Percentiles rank a stretch among this genome's conserved stretches.
These are phyloP conservation scores for Fusarium sp. DNA, from an alignment of 2,329 filamentous ascomycete genomes.

Conservation along the genomic window DNA sequence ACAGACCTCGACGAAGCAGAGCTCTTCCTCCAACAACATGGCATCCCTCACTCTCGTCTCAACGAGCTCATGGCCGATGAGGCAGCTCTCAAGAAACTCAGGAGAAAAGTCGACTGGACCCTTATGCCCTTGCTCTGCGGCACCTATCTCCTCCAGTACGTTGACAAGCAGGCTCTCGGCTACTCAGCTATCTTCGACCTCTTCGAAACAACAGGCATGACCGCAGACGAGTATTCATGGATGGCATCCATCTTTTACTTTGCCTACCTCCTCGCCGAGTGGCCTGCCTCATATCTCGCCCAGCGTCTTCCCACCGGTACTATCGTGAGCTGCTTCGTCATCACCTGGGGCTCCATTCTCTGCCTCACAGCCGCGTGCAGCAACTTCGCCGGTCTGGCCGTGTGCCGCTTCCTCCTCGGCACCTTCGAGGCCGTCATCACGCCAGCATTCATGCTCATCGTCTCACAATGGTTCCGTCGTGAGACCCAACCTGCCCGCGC, in stretches of 20 bases:
- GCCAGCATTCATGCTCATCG: slow-evolving; percentile 63
- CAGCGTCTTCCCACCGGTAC: slow-evolving; percentile 51
- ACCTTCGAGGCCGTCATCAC: slow-evolving; percentile 61
- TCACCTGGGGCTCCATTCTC: slow-evolving; percentile 55
- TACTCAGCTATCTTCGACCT: slow-evolving; percentile 68
- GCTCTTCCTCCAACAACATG: slow-evolving; percentile 44
- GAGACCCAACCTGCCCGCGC: slow-evolving; percentile 60
- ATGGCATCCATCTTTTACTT: slow-evolving; percentile 68
- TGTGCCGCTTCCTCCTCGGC: slow-evolving; percentile 60
- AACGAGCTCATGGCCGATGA: slow-evolving; percentile 44
- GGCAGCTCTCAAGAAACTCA: slow-evolving; percentile 42
- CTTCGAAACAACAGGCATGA: slow-evolving; percentile 60
- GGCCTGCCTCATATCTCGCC: slow-evolving; percentile 51
- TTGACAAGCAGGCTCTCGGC: slow-evolving; percentile 65
- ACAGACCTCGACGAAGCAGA: slow-evolving; percentile 46
- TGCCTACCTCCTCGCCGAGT: slow-evolving; percentile 58
- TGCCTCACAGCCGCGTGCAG: slow-evolving; percentile 56
- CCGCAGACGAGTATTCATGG: slow-evolving; percentile 61
- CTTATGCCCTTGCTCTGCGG: slow-evolving; percentile 63
- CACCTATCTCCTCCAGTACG: slow-evolving; percentile 64
- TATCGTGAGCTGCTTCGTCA: slow-evolving; percentile 50
- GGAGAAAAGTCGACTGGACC: slow-evolving; percentile 60
- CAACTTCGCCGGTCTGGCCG: slow-evolving; percentile 57
- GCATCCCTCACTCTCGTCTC: slow-evolving; percentile 39
- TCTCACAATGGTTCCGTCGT: slow-evolving; percentile 61